These are phyloP conservation scores for Seminavis robusta DNA, from an alignment of 108 stramenopile species.

Conservation along the genomic window DNA sequence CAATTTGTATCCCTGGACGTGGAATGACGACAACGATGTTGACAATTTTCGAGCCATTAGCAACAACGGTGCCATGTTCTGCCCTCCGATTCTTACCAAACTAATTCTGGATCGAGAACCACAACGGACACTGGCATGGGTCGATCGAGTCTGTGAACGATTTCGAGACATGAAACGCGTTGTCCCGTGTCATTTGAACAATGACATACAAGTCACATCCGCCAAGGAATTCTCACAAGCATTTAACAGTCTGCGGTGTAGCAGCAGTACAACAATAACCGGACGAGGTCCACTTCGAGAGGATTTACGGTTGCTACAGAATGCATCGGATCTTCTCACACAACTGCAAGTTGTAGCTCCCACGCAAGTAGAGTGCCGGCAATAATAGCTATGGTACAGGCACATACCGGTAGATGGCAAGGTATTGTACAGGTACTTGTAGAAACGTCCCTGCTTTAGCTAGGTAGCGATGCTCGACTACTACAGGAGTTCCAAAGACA, in stretches of 20 bases:
- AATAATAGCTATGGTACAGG: no score
- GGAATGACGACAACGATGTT: conserved; percentile 57
- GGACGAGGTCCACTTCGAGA: no score
- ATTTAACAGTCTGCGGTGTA: conserved; percentile 66
- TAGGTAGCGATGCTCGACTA: no score
- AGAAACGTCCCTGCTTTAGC: no score
- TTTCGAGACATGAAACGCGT: conserved; percentile 77
- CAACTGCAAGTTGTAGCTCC: conserved; percentile 58
- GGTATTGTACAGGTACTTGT: no score
- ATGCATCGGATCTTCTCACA: conserved; percentile 75
- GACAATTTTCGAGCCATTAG: conserved; percentile 61
- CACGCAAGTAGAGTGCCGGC: no score
- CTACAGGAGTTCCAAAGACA: no score
- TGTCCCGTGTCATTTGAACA: conserved; percentile 86
- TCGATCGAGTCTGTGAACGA: conserved; percentile 63
- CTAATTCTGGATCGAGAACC: conserved; percentile 88
- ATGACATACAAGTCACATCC: conserved; percentile 54
- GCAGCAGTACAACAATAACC: no score
- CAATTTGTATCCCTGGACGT: conserved; percentile 81
- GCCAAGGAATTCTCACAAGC: conserved; percentile 69
- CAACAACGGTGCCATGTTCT: conserved; percentile 62
- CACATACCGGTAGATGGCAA: no score
- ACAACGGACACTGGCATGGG: conserved; percentile 65
- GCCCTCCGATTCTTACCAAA: conserved; percentile 90
- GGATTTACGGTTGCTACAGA: conserved; percentile 75